Conservation (phyloP, 768 basidiomycete species). For the Panaeolus cyanescens region DNA sequence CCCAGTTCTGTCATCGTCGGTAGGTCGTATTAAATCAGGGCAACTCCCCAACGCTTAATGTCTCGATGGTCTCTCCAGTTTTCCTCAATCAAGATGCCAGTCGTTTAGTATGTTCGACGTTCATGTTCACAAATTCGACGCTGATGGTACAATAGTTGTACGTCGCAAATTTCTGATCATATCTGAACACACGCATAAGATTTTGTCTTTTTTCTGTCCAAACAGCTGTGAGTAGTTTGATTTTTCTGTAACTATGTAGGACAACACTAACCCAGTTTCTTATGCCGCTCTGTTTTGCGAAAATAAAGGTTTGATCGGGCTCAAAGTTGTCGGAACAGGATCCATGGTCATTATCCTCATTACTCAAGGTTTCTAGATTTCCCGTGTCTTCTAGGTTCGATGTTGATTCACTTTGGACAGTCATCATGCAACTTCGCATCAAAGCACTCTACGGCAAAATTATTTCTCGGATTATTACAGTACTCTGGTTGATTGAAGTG, state of each 20-base stretch:
- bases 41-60: no score
- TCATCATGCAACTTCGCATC: conserved; percentile 28
- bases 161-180: neutral
- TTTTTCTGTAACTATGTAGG: no score
- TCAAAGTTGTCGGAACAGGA: conserved; percentile 18
- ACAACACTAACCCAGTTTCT: no score
- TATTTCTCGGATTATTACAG: conserved; percentile 15
- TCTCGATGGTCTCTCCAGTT: no score
- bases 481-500: conserved; percentile 21
- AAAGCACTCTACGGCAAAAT: conserved; percentile 23
- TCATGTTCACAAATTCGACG: neutral
- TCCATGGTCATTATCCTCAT: conserved; percentile 23
- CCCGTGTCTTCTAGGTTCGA: neutral
- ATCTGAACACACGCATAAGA: neutral
- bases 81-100: conserved; percentile 17
- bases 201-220: neutral
- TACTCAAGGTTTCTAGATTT: conserved; percentile 20
- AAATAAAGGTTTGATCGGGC: conserved; percentile 19
- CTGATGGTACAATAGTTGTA: conserved; percentile 15
- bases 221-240: neutral
- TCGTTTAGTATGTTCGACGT: neutral
- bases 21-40: no score
- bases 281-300: neutral
- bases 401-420: conserved; percentile 10
- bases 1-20: neutral